Evolutionary conservation across 208 protist genomes (phyloP), one percentile per base, ranked within the genome.

Genomic region (Hexamita inflata): DNA sequence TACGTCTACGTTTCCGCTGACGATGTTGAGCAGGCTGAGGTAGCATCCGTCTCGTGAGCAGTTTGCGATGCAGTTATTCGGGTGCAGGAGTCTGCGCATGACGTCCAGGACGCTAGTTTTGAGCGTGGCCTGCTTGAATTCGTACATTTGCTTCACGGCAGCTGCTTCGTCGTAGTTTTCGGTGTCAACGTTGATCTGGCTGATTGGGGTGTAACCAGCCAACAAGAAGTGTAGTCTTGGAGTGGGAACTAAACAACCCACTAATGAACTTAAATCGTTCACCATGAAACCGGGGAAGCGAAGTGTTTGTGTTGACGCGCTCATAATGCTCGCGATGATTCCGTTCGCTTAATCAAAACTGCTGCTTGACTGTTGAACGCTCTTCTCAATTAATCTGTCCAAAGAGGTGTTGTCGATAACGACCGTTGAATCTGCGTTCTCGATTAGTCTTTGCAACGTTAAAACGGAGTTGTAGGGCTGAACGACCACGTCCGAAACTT

Each of bases 351-450:
- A 62, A 89, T 84, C 15, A 97, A 88, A n/a, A 88, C 91, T 1
- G 94, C 93, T 40, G 92, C 88, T 29, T n/a, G n/a, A n/a, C 95
- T 90, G 24, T 35, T 2, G 15, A 32, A 98, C 82, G 40, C 91
- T 90, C 57, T 98, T 94, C 9, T 86, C 88, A 0, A 93, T 92
- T 74, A 99, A 96, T 28, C 42, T 76, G 76, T 97, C 94, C 0
- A 99, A 86, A 0, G 96, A 95, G 1, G 87, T 94, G 83, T 99
- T 99, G 84, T 99, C 97, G 0, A 99, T 84, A 11, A 99, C 95
- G 15, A 98, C 92, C 26, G 94, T 90, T 35, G 87, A 90, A 79
- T 98, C 94, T 15, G 93, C 92, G 75, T 97, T 89, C 34, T 93
- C 82, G 7, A 89, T 95, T 9, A 99, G 85, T 34, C 95, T 85